These are phyloP conservation scores for Lupinus albus DNA, from an alignment of 306 rosid genomes.

Conservation along the genomic window DNA sequence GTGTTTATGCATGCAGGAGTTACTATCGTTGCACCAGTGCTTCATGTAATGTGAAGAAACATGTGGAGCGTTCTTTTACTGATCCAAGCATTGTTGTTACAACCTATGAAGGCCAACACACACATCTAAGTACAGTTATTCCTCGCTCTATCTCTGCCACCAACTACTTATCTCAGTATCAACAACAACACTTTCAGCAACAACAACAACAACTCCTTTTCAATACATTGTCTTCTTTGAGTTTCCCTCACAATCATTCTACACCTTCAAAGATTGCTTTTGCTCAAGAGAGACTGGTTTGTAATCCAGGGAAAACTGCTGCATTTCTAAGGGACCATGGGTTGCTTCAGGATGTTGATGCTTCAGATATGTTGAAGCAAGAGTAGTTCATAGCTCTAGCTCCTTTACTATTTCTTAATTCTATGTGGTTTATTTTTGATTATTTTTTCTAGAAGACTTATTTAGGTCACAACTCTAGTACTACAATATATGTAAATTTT, in stretches of 20 bases:
- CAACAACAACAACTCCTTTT: slow-evolving; percentile 41
- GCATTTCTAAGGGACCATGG: slow-evolving; percentile 62
- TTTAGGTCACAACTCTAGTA: slow-evolving; percentile 38
- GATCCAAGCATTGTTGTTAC: slow-evolving; percentile 85
- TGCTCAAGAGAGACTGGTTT: slow-evolving; percentile 54
- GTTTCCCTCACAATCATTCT: slow-evolving; percentile 34
- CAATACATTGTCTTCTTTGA: slow-evolving; percentile 45
- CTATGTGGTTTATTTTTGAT: slow-evolving; percentile 44
- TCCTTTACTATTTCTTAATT: slow-evolving; percentile 26
- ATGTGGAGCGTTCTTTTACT: slow-evolving; percentile 76
- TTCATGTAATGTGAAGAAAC: slow-evolving; percentile 89
- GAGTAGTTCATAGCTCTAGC: slow-evolving; percentile 40
- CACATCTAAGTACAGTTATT: slow-evolving; percentile 70
- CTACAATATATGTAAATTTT: slow-evolving; percentile 49
- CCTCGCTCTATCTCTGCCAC: slow-evolving; percentile 49
- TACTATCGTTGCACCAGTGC: slow-evolving; percentile 92
- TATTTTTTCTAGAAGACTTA: slow-evolving; percentile 44
- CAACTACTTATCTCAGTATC: slow-evolving; percentile 42
- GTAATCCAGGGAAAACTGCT: slow-evolving; percentile 43
- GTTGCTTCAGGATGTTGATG: slow-evolving; percentile 80
- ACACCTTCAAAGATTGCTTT: slow-evolving; percentile 29
- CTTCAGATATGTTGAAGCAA: slow-evolving; percentile 70
- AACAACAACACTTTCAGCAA: slow-evolving; percentile 28
- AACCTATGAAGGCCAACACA: slow-evolving; percentile 94
- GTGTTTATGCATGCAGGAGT: slow-evolving; percentile 55